Evolutionary conservation across 2,329 filamentous ascomycete species (phyloP), one percentile per base, ranked within the genome.

Genomic region (Penicillium glabrum): DNA sequence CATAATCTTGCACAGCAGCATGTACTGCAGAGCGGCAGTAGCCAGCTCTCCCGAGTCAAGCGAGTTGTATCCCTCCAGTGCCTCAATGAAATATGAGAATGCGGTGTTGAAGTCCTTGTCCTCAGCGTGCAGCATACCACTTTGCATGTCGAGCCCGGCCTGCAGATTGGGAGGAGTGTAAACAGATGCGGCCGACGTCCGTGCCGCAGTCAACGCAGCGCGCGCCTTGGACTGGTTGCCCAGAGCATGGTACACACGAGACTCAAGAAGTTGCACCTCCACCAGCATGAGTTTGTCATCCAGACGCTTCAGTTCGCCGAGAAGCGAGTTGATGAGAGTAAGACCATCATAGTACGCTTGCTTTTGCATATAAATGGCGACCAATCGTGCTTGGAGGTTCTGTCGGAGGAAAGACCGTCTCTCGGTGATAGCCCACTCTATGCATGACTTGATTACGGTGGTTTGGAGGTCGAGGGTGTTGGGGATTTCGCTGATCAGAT

Each of bases 1-100:
- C 96, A 99, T 99, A 76, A 99, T 95, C 82, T 99, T 99, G 87
- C 95, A 98, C 35, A 99, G 87, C 53, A 99, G 86, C 95, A 99
- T 99, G 83, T 99, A 99, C 81, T 99, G 95, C 64, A 99, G 82
- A 11, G 95, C 92, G 13, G 93, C 91, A n/a, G 93, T 96, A n/a
- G 96, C 95, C 78, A 93, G 92, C 62, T 83, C 80, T 39, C 87
- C 81, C 73, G 96, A 92, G 66, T 99, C 95, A 75, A 96, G 92
- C 46, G 89, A 88, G 78, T 95, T 91, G 78, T 98, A 99, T 59
- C 95, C 95, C 74, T 99, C 95, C 62, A 99, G 86, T 2, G 96
- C 95, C 80, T 99, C 95, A 76, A 99, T 98, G 77, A 99, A 99
- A 83, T 99, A 99, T 49, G 93, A 97, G 78, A 90, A 99, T 49